These are phyloP conservation scores for Cordyceps farinosa DNA, from an alignment of 2,329 filamentous ascomycete species.

Conservation along the genomic window DNA sequence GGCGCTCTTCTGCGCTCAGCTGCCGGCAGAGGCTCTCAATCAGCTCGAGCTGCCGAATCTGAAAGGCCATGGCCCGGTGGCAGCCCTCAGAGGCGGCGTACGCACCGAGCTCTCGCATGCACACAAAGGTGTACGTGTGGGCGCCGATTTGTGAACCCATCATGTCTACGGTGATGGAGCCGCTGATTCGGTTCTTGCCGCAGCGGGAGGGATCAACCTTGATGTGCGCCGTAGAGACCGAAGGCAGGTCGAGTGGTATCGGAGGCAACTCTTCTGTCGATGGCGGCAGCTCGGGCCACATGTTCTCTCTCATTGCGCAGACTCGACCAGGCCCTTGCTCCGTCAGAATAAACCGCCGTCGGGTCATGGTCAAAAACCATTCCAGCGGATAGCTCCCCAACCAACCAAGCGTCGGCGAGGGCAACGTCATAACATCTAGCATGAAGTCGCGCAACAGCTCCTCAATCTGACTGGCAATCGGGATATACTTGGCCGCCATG, in stretches of 20 bases:
- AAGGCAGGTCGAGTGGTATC: neutral
- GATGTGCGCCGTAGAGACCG: neutral
- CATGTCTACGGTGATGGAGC: neutral
- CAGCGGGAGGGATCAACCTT: neutral
- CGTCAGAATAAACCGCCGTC: neutral
- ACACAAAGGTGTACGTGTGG: neutral
- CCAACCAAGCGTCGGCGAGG: neutral
- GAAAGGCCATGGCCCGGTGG: neutral
- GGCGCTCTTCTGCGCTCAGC: neutral
- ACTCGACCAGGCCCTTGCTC: neutral
- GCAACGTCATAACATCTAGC: neutral
- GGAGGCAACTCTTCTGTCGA: neutral
- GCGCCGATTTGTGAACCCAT: neutral
- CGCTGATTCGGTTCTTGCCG: constrained; percentile 1
- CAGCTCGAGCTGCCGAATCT: neutral
- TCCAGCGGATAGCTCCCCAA: neutral
- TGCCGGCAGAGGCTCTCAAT: neutral
- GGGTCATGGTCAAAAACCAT: neutral
- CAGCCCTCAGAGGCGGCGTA: neutral
- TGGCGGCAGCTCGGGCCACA: neutral
- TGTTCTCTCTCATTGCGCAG: neutral
- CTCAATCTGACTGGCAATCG: constrained; percentile 3
- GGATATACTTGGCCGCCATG: neutral
- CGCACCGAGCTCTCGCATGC: neutral
- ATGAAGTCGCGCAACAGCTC: neutral